Conservation (phyloP, 164 flowering plant genomes). For the Piper longum region DNA sequence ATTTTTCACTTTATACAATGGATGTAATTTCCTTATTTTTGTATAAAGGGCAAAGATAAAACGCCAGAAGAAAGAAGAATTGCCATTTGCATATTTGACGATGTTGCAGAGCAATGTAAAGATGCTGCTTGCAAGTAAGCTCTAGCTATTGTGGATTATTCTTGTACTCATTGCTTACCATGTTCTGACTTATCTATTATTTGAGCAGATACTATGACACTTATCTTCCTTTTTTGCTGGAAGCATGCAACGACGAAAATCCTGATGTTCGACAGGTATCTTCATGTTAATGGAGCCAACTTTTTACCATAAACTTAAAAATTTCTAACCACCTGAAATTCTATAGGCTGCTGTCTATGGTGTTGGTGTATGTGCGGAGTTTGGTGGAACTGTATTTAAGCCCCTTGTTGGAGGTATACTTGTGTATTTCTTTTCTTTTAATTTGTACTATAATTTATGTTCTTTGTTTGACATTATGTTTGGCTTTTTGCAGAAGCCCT, state of each 20-base stretch:
- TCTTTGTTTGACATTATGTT: neutral
- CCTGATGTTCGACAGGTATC: conserved; percentile 54
- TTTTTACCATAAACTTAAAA: neutral
- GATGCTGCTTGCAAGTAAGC: conserved; percentile 49
- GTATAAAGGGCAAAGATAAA: conserved; percentile 47
- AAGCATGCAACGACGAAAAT: conserved; percentile 55
- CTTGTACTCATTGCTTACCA: neutral
- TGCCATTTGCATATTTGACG: conserved; percentile 54
- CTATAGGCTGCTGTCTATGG: conserved; percentile 97
- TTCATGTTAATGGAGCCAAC: neutral
- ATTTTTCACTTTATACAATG: neutral
- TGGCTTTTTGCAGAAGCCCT: conserved; percentile 62
- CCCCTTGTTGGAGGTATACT: conserved; percentile 82
- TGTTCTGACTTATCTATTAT: neutral
- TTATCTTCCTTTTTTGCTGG: conserved; percentile 43
- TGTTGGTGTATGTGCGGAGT: conserved; percentile 94
- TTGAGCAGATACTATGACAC: conserved; percentile 46
- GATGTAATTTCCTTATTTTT: neutral
- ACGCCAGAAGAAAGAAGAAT: conserved; percentile 50
- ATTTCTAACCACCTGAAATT: neutral
- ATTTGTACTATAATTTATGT: too few relatives aligned
- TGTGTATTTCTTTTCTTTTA: neutral
- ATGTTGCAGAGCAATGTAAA: conserved; percentile 51
- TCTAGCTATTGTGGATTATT: neutral
- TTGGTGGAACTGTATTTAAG: conserved; percentile 74